Percentiles rank a stretch among this genome's conserved stretches.
Conservation (phyloP, 805 yeast genomes). For the Saccharomycopsis microspora region DNA sequence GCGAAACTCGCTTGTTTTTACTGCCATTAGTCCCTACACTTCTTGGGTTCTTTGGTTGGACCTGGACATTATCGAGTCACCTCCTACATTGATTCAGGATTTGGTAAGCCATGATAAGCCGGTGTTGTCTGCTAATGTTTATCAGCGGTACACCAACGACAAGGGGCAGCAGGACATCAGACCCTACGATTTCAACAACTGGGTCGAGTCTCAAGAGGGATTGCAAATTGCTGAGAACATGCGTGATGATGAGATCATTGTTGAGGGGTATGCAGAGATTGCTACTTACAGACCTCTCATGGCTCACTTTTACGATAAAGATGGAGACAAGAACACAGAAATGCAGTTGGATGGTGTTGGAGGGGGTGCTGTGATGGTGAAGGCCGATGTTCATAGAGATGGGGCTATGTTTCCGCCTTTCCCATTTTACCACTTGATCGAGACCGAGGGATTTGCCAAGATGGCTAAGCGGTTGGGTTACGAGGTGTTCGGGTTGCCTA, state of each 20-base stretch:
- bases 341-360: constrained; percentile 96
- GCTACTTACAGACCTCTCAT: constrained; percentile 91
- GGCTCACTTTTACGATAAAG: constrained; percentile 74
- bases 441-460: constrained; percentile 97
- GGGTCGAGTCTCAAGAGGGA: constrained; percentile 85
- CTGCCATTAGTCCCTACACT: constrained; percentile 80
- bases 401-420: constrained; percentile 99
- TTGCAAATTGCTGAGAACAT: constrained; percentile 57
- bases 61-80: constrained; percentile 87
- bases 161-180: constrained; percentile 45
- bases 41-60: constrained; percentile 97
- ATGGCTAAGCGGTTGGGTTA: constrained; percentile 95
- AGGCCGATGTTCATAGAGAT: constrained; percentile 96
- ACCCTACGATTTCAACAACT: constrained; percentile 92
- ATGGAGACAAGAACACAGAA: constrained; percentile 51
- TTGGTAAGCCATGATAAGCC: constrained; percentile 78
- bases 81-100: constrained; percentile 75
- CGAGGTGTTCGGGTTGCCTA: constrained; percentile 85
- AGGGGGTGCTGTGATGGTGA: constrained; percentile 91
- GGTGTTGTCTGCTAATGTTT: constrained; percentile 85
- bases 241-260: constrained; percentile 82
- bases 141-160: constrained; percentile 61
- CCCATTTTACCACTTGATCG: constrained; percentile 93
- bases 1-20: constrained; percentile 80
- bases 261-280: constrained; percentile 89